Conservation (phyloP, 2,329 filamentous ascomycete genomes). For the Fusarium fujikuroi region DNA sequence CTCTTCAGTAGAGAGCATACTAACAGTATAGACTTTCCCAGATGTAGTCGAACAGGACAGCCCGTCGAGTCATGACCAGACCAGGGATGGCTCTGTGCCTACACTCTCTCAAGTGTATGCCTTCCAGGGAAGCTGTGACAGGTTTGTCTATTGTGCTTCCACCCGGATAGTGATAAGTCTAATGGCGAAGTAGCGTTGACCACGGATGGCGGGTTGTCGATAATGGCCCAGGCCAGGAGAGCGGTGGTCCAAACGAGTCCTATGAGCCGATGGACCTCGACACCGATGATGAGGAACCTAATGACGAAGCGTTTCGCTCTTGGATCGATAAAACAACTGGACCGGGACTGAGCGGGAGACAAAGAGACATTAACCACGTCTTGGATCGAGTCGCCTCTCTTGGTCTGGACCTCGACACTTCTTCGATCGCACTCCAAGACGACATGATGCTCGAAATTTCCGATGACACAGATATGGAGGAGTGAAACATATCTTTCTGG, state of each 20-base stretch:
- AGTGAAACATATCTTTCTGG: neutral
- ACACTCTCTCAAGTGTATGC: neutral
- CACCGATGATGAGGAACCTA: neutral
- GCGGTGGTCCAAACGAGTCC: neutral
- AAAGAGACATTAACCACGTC: neutral
- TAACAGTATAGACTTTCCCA: conserved; percentile 4
- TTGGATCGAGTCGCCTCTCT: neutral
- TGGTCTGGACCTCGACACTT: neutral
- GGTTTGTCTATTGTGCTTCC: neutral
- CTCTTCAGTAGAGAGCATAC: neutral
- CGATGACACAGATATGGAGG: neutral
- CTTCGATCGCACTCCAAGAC: neutral
- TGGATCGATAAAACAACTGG: neutral
- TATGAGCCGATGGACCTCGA: neutral
- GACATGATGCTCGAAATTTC: neutral
- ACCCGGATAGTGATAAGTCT: neutral
- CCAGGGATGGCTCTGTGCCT: neutral
- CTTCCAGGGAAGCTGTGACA: neutral
- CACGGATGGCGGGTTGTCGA: too few relatives aligned
- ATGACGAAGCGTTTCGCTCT: neutral
- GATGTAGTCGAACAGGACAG: too few relatives aligned
- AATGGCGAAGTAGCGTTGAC: neutral
- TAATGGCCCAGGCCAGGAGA: neutral
- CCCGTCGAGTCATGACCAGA: neutral
- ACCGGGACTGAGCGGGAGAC: neutral